A percentile compares a stretch with the other conserved stretches of the same genome.
phyloP scores from a whole-genome alignment of 106 monocot genomes.

The Alisma plantagoaquatica region DNA sequence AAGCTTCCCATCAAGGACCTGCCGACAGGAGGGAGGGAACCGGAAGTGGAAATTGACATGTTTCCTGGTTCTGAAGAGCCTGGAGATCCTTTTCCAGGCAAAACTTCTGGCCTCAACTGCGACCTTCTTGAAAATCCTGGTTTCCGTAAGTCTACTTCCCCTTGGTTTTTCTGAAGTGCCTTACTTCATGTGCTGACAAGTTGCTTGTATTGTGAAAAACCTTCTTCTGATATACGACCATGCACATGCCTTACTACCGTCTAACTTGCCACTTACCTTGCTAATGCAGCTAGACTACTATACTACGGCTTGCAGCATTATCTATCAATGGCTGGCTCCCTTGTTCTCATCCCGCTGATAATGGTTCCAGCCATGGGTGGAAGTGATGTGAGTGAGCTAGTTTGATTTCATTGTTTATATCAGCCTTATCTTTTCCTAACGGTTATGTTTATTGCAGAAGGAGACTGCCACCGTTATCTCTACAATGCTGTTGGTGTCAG shows the following conservation, averaged over 20 bases:
- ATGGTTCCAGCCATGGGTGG: constrained; percentile 96
- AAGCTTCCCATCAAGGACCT: too few relatives aligned
- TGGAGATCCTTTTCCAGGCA: constrained; percentile 15
- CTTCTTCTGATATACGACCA: too few relatives aligned
- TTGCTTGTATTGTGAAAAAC: background rate
- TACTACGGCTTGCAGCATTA: constrained; percentile 90
- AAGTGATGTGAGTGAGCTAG: constrained; percentile 70
- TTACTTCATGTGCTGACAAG: background rate
- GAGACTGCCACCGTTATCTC: constrained; percentile 94
- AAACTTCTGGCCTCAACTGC: constrained; percentile 22
- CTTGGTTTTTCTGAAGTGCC: background rate
- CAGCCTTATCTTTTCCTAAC: background rate
- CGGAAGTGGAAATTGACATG: constrained; percentile 34
- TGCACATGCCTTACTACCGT: too few relatives aligned
- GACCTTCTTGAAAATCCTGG: constrained; percentile 45
- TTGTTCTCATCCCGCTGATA: constrained; percentile 90
- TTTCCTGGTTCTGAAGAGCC: constrained; percentile 34
- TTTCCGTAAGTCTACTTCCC: constrained; percentile 28
- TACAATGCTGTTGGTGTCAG: constrained; percentile 86
- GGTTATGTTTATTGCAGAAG: constrained; percentile 37
- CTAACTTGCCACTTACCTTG: too few relatives aligned
- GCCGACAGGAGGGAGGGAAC: constrained; percentile 5
- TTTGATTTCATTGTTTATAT: background rate
- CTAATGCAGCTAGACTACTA: constrained; percentile 51
- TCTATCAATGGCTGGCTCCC: constrained; percentile 84